Percentiles rank a stretch among this genome's conserved stretches.
phyloP scores from a whole-genome alignment of 257 asterid species.

The Rauvolfia tetraphylla region DNA sequence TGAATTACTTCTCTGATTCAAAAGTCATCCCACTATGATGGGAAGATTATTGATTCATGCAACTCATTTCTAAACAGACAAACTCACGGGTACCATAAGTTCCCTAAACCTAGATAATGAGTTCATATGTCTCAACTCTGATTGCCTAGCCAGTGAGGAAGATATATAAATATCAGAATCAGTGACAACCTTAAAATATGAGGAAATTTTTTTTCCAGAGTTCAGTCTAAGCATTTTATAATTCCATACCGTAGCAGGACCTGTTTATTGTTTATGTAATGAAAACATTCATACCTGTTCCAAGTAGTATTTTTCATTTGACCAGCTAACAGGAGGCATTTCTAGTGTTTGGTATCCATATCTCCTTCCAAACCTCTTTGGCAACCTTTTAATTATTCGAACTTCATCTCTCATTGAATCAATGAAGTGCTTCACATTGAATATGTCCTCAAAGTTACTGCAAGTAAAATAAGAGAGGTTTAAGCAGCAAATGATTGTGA shows the following conservation, averaged over 20 bases:
- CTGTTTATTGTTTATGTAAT: constrained; percentile 1
- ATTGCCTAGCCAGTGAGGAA: neutral
- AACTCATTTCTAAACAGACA: neutral
- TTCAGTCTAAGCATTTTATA: neutral
- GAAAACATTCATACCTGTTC: constrained; percentile 57
- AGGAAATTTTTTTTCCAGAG: neutral
- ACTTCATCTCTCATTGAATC: constrained; percentile 88
- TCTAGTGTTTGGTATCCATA: constrained; percentile 59
- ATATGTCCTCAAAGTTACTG: constrained; percentile 84
- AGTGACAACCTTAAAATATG: neutral
- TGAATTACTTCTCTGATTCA: neutral
- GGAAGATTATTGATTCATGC: neutral
- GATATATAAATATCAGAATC: neutral
- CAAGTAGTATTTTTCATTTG: constrained; percentile 84
- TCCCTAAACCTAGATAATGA: neutral
- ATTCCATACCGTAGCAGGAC: neutral
- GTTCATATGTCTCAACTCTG: neutral
- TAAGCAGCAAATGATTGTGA: constrained; percentile 2
- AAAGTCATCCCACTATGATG: neutral
- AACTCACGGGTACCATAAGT: neutral
- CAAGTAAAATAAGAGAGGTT: constrained; percentile 21
- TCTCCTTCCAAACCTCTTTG: constrained; percentile 62
- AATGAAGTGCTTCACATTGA: constrained; percentile 77
- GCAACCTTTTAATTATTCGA: constrained; percentile 68
- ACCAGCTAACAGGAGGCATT: constrained; percentile 98